A percentile compares a stretch with the other conserved stretches of the same genome.
Conservation (phyloP, 140 eudicot genomes). For the Cichorium intybus region DNA sequence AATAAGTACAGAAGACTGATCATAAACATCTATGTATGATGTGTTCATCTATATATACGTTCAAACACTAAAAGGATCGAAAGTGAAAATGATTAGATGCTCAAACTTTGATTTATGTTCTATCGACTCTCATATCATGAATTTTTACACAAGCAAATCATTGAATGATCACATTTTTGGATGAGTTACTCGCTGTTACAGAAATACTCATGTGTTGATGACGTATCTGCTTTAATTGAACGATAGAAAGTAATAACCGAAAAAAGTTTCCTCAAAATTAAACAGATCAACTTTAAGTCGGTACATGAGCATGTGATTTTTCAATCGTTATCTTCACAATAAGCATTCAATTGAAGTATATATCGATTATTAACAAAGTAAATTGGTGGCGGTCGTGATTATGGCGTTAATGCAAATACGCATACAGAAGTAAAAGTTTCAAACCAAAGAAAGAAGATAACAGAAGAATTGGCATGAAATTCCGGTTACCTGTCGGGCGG, state of each 20-base stretch:
- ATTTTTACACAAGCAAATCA: neutral
- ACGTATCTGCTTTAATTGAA: neutral
- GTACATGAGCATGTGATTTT: neutral
- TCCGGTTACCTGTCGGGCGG: conserved; percentile 16
- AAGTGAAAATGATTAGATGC: neutral
- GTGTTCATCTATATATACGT: neutral
- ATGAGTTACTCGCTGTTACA: neutral
- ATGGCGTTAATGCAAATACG: neutral
- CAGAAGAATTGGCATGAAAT: neutral
- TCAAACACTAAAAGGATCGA: neutral
- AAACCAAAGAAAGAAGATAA: neutral
- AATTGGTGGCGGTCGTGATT: neutral
- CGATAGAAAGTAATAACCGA: neutral
- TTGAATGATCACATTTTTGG: neutral
- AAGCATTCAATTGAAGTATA: neutral
- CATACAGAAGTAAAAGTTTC: neutral
- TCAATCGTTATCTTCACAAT: neutral
- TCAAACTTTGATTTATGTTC: neutral
- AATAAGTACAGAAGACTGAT: neutral
- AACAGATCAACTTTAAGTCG: conserved; percentile 5
- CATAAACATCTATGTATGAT: neutral
- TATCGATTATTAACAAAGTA: neutral
- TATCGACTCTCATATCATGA: neutral
- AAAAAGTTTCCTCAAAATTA: neutral
- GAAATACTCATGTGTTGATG: neutral